phyloP scores from a whole-genome alignment of 805 yeast genomes.

The Ogataea nitratoaversa region DNA sequence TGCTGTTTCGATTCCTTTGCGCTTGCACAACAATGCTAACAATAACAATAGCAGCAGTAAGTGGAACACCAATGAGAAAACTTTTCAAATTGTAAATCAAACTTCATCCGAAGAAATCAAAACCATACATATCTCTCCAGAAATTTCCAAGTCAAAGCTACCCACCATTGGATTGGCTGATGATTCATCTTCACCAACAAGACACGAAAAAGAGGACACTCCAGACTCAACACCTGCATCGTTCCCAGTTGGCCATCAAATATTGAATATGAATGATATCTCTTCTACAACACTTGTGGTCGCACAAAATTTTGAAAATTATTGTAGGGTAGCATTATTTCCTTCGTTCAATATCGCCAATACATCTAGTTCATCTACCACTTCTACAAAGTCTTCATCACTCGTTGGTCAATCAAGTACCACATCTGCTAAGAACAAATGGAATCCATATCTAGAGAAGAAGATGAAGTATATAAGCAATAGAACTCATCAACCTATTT shows the following conservation, averaged over 20 bases:
- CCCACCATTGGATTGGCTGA: constrained; percentile 12
- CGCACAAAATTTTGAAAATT: constrained; percentile 37
- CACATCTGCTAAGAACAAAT: constrained; percentile 10
- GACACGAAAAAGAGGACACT: constrained; percentile 1
- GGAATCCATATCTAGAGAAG: constrained; percentile 23
- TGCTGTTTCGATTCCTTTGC: constrained; percentile 13
- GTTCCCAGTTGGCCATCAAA: constrained; percentile 30
- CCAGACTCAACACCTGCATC: constrained; percentile 25
- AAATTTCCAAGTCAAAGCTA: constrained; percentile 15
- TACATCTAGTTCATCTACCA: constrained; percentile 3
- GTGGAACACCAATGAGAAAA: constrained; percentile 1
- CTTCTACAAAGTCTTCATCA: constrained; percentile 2
- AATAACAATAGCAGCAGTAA: not conserved
- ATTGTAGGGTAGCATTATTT: constrained; percentile 29
- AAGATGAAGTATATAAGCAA: constrained; percentile 18
- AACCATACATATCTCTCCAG: constrained; percentile 11
- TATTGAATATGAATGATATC: constrained; percentile 29
- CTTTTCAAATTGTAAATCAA: constrained; percentile 5
- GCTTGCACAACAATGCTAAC: constrained; percentile 5
- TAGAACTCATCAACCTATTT: constrained; percentile 42
- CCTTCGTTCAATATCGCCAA: constrained; percentile 14
- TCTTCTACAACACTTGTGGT: constrained; percentile 34
- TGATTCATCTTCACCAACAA: not conserved
- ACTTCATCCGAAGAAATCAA: constrained; percentile 5
- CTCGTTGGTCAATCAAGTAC: not conserved